A percentile compares a stretch with the other conserved stretches of the same genome.
These are phyloP conservation scores for Arthrobotrys iridis DNA, from an alignment of 2,329 filamentous ascomycete species.

Conservation along the genomic window DNA sequence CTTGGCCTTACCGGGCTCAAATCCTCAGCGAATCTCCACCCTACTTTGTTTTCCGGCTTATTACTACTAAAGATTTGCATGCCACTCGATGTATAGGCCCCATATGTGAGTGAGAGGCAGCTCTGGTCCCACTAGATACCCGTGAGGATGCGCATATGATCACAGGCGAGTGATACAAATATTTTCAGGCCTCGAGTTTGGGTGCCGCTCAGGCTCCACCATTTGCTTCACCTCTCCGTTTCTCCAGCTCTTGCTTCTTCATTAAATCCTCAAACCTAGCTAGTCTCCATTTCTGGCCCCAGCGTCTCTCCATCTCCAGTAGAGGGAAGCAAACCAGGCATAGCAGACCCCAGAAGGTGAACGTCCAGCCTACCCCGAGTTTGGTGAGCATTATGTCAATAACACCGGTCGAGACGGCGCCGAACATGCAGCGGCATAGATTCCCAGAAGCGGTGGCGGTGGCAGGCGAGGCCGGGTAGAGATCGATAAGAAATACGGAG, in stretches of 20 bases:
- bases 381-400: constrained; percentile 69
- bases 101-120: no score
- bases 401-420: constrained; percentile 69
- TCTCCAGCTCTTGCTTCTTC: constrained; percentile 24
- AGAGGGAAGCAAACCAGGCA: constrained; percentile 66
- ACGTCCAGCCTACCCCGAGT: constrained; percentile 72
- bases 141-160: no score
- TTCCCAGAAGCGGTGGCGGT: constrained; percentile 74
- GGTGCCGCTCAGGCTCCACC: background rate
- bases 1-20: background rate
- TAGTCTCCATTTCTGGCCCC: constrained; percentile 67
- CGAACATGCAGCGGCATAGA: constrained; percentile 70
- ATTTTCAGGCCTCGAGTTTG: no score
- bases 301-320: constrained; percentile 66
- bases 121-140: no score
- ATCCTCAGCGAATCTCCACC: background rate
- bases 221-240: background rate
- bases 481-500: constrained; percentile 72
- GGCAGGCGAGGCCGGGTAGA: constrained; percentile 70
- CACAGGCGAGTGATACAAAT: no score
- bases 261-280: constrained; percentile 60
- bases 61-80: background rate
- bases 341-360: constrained; percentile 69
- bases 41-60: background rate
- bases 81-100: background rate